Evolutionary conservation across 768 basidiomycete species (phyloP).

Genomic region (Russula virescens): DNA sequence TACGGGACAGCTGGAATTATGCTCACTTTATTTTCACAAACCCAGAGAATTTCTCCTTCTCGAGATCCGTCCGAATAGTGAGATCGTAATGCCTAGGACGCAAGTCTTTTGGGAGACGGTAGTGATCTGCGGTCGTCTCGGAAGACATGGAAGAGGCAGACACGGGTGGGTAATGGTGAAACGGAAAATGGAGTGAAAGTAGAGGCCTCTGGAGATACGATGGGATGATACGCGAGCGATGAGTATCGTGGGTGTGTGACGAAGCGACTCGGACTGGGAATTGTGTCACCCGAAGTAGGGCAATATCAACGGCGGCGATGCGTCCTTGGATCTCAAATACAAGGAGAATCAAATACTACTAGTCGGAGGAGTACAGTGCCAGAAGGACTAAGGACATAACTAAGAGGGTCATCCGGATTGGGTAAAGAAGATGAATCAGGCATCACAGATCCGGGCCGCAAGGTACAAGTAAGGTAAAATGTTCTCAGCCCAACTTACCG

Average conservation of each 20-base stretch:
- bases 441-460: no score
- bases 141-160: slow-evolving; percentile 3
- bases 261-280: slow-evolving; percentile 1
- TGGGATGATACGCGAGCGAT: neutral
- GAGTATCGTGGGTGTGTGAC: neutral
- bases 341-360: no score
- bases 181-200: slow-evolving; percentile 9
- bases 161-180: slow-evolving; percentile 1
- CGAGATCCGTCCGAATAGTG: slow-evolving; percentile 75
- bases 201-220: neutral
- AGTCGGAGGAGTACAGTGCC: no score
- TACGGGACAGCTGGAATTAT: neutral
- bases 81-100: slow-evolving; percentile 75
- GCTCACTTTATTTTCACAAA: slow-evolving; percentile 64
- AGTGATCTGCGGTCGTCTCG: slow-evolving; percentile 23
- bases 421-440: no score
- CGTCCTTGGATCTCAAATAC: no score
- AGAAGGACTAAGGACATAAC: no score
- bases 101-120: slow-evolving; percentile 64
- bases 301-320: slow-evolving; percentile 6
- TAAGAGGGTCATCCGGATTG: no score
- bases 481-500: no score
- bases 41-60: slow-evolving; percentile 67
- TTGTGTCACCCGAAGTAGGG: neutral
- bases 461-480: no score